phyloP scores from a whole-genome alignment of 257 asterid genomes.

The Solanum pennellii region DNA sequence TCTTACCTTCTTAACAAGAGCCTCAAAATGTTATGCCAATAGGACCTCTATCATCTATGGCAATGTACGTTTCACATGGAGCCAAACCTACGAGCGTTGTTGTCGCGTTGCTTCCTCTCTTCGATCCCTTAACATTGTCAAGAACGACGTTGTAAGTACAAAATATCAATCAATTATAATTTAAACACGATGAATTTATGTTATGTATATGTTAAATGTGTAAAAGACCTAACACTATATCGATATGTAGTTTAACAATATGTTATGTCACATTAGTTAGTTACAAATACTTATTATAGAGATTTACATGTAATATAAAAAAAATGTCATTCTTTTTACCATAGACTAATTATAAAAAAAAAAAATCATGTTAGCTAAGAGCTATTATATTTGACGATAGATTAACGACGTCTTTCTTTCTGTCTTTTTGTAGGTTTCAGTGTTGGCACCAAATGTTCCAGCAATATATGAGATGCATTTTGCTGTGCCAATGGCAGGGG shows the following conservation, averaged over 20 bases:
- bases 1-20: constrained; percentile 23
- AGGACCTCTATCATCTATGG: constrained; percentile 49
- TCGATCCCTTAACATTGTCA: background rate
- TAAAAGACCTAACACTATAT: background rate
- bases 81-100: constrained; percentile 58
- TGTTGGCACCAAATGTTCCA: constrained; percentile 81
- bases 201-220: background rate
- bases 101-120: constrained; percentile 78
- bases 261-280: background rate
- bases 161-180: background rate
- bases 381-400: background rate
- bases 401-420: background rate
- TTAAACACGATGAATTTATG: background rate
- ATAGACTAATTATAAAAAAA: too few relatives aligned
- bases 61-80: constrained; percentile 53
- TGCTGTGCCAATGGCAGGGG: constrained; percentile 96
- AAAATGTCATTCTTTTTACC: too few relatives aligned
- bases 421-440: constrained; percentile 42
- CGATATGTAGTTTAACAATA: too few relatives aligned
- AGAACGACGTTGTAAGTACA: constrained; percentile 51
- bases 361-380: rapidly evolving
- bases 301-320: background rate
- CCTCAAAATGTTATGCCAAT: constrained; percentile 45
- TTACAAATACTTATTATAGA: background rate
- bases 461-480: constrained; percentile 91